These are phyloP conservation scores for Ascobolus immersus DNA, from an alignment of 495 filamentous ascomycete species.

Conservation along the genomic window DNA sequence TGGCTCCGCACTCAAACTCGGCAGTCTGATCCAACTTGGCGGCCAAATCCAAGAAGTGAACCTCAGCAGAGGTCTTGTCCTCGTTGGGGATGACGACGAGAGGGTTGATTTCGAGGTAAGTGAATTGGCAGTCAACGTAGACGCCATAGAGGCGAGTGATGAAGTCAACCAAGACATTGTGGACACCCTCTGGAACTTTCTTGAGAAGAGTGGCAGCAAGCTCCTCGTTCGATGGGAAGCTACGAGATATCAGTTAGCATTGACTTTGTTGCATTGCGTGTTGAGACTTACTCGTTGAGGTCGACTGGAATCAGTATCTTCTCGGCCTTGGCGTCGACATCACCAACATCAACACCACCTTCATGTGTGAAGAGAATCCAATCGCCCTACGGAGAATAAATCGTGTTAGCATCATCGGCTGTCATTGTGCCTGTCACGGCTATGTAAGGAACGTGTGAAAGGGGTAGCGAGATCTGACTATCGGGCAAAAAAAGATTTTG, in stretches of 20 bases:
- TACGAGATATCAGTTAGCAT: slow-evolving; percentile 7
- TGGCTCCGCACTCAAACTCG: slow-evolving; percentile 96
- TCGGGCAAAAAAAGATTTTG: too few species aligned
- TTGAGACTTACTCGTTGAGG: slow-evolving; percentile 32
- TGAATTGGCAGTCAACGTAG: slow-evolving; percentile 99
- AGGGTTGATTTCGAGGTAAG: slow-evolving; percentile 99
- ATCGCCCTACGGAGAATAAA: slow-evolving; percentile 45
- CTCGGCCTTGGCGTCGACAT: slow-evolving; percentile 96
- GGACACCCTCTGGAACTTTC: slow-evolving; percentile 83
- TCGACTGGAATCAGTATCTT: slow-evolving; percentile 95
- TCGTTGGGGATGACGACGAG: slow-evolving; percentile 92
- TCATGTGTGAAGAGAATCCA: slow-evolving; percentile 99
- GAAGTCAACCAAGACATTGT: slow-evolving; percentile 97
- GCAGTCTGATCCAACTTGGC: slow-evolving; percentile 98
- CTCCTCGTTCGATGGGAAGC: slow-evolving; percentile 82
- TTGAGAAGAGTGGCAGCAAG: slow-evolving; percentile 61
- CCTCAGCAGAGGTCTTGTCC: slow-evolving; percentile 69
- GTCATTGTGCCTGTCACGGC: too few species aligned
- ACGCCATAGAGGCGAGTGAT: slow-evolving; percentile 74
- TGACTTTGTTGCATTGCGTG: neutral
- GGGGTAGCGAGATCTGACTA: too few species aligned
- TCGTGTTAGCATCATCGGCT: slow-evolving; percentile 17
- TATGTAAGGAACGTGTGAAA: too few species aligned
- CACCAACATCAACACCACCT: slow-evolving; percentile 96
- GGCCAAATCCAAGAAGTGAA: slow-evolving; percentile 94